These are phyloP conservation scores for Fusarium succisae DNA, from an alignment of 2,329 filamentous ascomycete genomes.

Conservation along the genomic window DNA sequence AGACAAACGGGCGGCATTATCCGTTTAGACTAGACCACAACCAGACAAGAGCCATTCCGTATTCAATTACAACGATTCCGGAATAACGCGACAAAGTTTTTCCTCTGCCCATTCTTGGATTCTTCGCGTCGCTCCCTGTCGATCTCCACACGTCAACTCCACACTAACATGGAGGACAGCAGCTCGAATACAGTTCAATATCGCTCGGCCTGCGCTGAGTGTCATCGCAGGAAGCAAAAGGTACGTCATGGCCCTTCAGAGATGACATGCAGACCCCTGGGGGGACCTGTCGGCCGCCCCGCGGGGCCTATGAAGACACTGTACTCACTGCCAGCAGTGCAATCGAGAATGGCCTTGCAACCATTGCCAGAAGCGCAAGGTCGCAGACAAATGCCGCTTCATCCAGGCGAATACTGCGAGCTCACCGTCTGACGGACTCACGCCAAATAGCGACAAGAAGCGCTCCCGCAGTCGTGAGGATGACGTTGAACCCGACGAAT, in stretches of 20 bases:
- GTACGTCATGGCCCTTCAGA: constrained; percentile 28
- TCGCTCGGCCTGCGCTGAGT: constrained; percentile 55
- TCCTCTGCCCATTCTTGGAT: constrained; percentile 18
- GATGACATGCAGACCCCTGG: background rate
- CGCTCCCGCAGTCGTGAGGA: constrained; percentile 35
- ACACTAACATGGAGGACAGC: constrained; percentile 49
- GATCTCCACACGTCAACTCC: constrained; percentile 39
- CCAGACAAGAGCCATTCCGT: background rate
- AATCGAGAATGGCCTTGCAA: constrained; percentile 52
- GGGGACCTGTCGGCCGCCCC: background rate
- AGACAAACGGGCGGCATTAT: constrained; percentile 7
- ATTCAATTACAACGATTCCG: background rate
- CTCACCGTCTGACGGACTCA: constrained; percentile 27
- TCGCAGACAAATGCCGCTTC: constrained; percentile 49
- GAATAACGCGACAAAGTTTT: constrained; percentile 34
- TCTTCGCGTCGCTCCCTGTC: constrained; percentile 32
- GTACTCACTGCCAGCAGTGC: constrained; percentile 46
- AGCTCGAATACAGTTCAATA: constrained; percentile 51
- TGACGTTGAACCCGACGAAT: constrained; percentile 23
- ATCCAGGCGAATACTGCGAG: constrained; percentile 32
- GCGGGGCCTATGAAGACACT: constrained; percentile 45
- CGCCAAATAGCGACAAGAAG: constrained; percentile 32
- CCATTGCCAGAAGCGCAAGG: constrained; percentile 51
- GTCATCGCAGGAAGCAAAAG: constrained; percentile 53
- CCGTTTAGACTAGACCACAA: constrained; percentile 2